Evolutionary conservation across 2,329 filamentous ascomycete species (phyloP).

Genomic region (Monilinia fructigena): DNA sequence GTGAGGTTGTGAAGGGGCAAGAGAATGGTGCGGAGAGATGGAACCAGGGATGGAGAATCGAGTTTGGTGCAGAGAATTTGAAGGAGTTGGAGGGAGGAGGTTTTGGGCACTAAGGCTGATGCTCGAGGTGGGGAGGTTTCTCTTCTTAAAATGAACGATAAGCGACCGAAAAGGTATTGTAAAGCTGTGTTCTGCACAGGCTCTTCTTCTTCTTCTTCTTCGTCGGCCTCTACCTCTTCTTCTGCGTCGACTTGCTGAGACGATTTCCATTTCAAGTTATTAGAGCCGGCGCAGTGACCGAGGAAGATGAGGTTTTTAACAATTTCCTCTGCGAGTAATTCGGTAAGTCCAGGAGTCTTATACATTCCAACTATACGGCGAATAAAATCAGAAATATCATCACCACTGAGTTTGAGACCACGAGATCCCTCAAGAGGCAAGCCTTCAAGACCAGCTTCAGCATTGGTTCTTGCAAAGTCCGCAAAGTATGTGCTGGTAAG

Average conservation of each 20-base stretch:
- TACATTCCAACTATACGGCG: slow-evolving; percentile 54
- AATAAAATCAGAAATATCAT: slow-evolving; percentile 62
- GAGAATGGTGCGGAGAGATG: slow-evolving; percentile 64
- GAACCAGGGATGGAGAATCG: slow-evolving; percentile 54
- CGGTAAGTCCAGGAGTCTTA: slow-evolving; percentile 62
- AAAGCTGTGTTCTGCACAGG: slow-evolving; percentile 50
- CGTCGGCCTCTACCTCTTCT: slow-evolving; percentile 42
- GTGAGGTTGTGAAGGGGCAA: slow-evolving; percentile 79
- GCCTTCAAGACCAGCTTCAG: slow-evolving; percentile 50
- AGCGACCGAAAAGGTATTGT: slow-evolving; percentile 73
- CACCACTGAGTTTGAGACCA: slow-evolving; percentile 65
- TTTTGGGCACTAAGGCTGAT: slow-evolving; percentile 68
- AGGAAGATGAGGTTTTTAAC: slow-evolving; percentile 83
- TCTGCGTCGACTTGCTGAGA: slow-evolving; percentile 46
- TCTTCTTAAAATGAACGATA: slow-evolving; percentile 75
- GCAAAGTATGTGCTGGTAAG: slow-evolving; percentile 76
- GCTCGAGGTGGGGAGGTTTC: slow-evolving; percentile 64
- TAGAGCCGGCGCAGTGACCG: slow-evolving; percentile 62
- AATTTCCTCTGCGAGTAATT: slow-evolving; percentile 74
- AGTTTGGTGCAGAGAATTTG: slow-evolving; percentile 66
- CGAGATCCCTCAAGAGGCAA: slow-evolving; percentile 67
- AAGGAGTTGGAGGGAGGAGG: slow-evolving; percentile 71
- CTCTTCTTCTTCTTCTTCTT: slow-evolving; percentile 43
- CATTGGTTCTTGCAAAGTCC: slow-evolving; percentile 69
- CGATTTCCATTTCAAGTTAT: slow-evolving; percentile 49